Base-by-base conservation (phyloP, 164 flowering plant genomes). In the Litsea cubeba region DNA sequence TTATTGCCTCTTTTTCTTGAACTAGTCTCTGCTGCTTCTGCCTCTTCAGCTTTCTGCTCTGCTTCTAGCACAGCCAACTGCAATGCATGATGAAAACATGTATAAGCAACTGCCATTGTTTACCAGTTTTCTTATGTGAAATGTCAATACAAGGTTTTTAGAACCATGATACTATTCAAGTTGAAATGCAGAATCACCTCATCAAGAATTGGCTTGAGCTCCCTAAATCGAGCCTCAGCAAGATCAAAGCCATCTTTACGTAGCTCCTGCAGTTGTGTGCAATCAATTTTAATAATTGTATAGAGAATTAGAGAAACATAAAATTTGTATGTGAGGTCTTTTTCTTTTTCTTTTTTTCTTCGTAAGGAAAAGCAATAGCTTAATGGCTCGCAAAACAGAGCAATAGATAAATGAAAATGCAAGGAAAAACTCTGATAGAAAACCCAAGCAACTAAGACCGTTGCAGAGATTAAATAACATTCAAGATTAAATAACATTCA, bases 161-260 rank as follows among this genome's bases (percentile, higher is more conserved):
- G n/a, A 54, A 54, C 60, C 23, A 62, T 8, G 18, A 28, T 15
- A 58, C 35, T 12, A 49, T n/a, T 17, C 26, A 26, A 35, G 26
- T 22, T 35, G 23, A 26, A 28, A 25, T 30, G 24, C 64, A 30
- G 18, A 57, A 40, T 74, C 74, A 92, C 99, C 97, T 95, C 99
- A 71, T 93, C 98, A 69, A 95, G 97, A 62, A 93, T 85, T 58
- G 99, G 99, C 78, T 93, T 94, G 54, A 95, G 95, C 80, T 95
- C 99, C 82, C 79, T 85, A 86, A 86, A 93, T 65, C 98, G 90
- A 75, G 85, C 57, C 79, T 88, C 97, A 63, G 98, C 98, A 68
- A 95, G 97, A 88, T 93, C 99, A 87, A 95, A 95, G 58, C 99
- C 97, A 86, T 95, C 99, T 79, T 92, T 95, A 0, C 98, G 91